Base-by-base conservation (phyloP, 2,329 filamentous ascomycete species). In the Colletotrichum sp. region DNA sequence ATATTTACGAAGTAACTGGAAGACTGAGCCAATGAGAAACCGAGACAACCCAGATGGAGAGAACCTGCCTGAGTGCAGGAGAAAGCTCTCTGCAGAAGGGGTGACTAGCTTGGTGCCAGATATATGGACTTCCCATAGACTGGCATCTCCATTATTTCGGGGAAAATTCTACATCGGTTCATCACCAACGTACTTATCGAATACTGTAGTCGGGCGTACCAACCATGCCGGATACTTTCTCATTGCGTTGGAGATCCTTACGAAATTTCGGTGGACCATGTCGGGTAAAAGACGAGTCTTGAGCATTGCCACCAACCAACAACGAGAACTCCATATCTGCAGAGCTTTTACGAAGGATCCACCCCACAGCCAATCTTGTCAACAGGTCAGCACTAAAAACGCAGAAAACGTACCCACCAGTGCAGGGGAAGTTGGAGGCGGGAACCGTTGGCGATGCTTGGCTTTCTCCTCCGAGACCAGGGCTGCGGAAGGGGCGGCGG, bases 31-130 rank as follows among this genome's bases (percentile, higher is more conserved):
- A 26, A 52, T 24, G 39, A 32, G n/a, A 24, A 26, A 34, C 3
- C 15, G 84, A 85, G 86, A 87, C 79, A 87, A 85, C 68, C 79
- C 79, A 39, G 85, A 52, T 52, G 10, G 81, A 9, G 84, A 78
- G 8, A 80, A 78, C 1, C 81, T 48, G 57, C 12, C 60, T 65
- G 60, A 65, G 30, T 15, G 60, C 28, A 32, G 39, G 15, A 26
- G 16, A 30, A 57, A 15, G 10, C 16, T 15, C 4, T 30, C 39
- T 59, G 18, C n/a, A 57, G 22, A 22, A 44, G 30, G 30, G 64
- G 9, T 24, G 30, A 28, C 24, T 39, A 65, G 60, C 68, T 10
- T 22, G 36, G 71, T 62, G 52, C 18, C 64, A 68, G 71, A 68
- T 73, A 63, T 68, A 73, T 68, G 68, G 57, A 32, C 28, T 30